phyloP scores from a whole-genome alignment of 257 asterid genomes.

The Galeopsis tetrahit region DNA sequence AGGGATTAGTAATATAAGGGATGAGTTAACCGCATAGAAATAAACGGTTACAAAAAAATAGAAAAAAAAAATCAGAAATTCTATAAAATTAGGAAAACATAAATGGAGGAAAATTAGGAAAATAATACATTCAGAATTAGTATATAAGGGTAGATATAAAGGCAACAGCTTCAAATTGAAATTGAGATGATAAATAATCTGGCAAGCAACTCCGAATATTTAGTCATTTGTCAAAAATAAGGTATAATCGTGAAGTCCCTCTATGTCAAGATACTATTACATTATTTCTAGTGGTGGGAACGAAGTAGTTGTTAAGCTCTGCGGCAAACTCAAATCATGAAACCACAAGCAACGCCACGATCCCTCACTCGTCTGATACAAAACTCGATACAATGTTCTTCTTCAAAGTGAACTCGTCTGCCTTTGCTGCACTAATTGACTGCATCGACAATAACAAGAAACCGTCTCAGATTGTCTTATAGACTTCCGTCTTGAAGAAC shows the following conservation, averaged over 20 bases:
- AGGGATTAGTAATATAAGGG: too few relatives aligned
- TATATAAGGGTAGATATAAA: too few relatives aligned
- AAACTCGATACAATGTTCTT: slow-evolving; percentile 71
- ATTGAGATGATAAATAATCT: neutral
- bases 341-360: slow-evolving; percentile 10
- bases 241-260: neutral
- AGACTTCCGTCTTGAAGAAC: slow-evolving; percentile 3
- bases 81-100: too few relatives aligned
- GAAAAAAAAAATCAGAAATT: too few relatives aligned
- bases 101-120: too few relatives aligned
- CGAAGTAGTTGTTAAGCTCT: neutral
- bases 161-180: neutral
- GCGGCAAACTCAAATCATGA: slow-evolving; percentile 10
- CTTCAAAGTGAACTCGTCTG: slow-evolving; percentile 79
- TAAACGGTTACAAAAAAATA: too few relatives aligned
- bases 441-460: slow-evolving; percentile 40
- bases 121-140: too few relatives aligned
- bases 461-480: neutral
- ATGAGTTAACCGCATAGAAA: too few relatives aligned
- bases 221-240: slow-evolving; percentile 22
- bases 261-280: slow-evolving; percentile 11
- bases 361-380: slow-evolving; percentile 42
- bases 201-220: slow-evolving; percentile 4
- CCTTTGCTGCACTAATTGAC: slow-evolving; percentile 71
- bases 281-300: slow-evolving; percentile 21